Percentiles rank a stretch among this genome's conserved stretches.
Evolutionary conservation across 805 yeast genomes (phyloP).

Genomic region (Zygoascus ofunaensis): DNA sequence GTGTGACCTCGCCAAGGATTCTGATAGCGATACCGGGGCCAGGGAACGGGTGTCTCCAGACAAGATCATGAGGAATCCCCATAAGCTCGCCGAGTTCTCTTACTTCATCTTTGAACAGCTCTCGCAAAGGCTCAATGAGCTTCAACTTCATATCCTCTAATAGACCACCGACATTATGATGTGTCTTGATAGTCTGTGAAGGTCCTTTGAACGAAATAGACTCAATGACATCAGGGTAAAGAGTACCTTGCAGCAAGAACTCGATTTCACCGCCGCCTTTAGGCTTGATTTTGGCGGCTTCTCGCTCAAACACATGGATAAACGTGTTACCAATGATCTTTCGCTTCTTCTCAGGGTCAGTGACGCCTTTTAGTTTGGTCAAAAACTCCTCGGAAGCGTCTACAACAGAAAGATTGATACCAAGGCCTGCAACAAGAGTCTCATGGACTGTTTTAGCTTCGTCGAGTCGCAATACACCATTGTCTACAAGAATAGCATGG

Average conservation of each 20-base stretch:
- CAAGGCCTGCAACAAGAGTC: conserved; percentile 86
- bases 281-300: conserved; percentile 86
- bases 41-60: conserved; percentile 99
- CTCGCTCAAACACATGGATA: conserved; percentile 93
- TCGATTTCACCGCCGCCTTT: conserved; percentile 78
- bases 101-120: conserved; percentile 97
- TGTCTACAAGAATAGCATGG: conserved; percentile 97
- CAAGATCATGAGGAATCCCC: conserved; percentile 93
- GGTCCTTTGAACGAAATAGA: conserved; percentile 99
- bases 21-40: conserved; percentile 99
- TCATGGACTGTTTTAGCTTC: conserved; percentile 84
- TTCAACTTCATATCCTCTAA: conserved; percentile 97
- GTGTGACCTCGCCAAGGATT: conserved; percentile 94
- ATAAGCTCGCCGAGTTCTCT: conserved; percentile 89
- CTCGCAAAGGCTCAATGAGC: conserved; percentile 97
- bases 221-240: conserved; percentile 98
- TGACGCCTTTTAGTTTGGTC: conserved; percentile 77
- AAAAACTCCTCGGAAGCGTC: conserved; percentile 91
- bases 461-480: conserved; percentile 92
- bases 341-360: conserved; percentile 98
- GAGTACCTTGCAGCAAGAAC: conserved; percentile 90
- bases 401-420: conserved; percentile 87
- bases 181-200: conserved; percentile 98
- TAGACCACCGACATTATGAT: conserved; percentile 98
- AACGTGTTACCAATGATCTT: conserved; percentile 97